phyloP scores from a whole-genome alignment of 1,139 yeast genomes.

The Yarrowia galli region DNA sequence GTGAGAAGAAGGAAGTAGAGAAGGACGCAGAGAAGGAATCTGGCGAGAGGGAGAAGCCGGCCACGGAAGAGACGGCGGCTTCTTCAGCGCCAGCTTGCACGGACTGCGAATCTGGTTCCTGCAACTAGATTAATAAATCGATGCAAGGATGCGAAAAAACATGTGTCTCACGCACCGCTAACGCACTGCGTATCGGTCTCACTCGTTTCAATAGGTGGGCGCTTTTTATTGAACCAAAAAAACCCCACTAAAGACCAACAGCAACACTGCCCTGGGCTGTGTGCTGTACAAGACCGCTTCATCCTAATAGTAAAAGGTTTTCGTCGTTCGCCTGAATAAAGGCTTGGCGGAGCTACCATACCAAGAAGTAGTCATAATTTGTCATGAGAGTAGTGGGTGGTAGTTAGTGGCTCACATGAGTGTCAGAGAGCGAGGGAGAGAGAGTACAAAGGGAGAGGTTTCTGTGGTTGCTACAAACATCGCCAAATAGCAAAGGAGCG shows the following conservation, averaged over 20 bases:
- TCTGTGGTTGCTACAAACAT: too few relatives aligned
- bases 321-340: background rate
- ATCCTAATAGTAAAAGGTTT: background rate
- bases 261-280: conserved; percentile 36
- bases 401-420: too few relatives aligned
- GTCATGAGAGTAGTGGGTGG: background rate
- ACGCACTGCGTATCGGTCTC: conserved; percentile 1
- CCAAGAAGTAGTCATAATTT: conserved; percentile 1
- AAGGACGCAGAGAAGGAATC: background rate
- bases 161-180: conserved; percentile 18
- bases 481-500: background rate
- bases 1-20: background rate
- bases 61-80: background rate
- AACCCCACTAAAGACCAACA: background rate
- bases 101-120: background rate
- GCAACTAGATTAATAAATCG: background rate
- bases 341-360: conserved; percentile 2
- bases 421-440: too few relatives aligned
- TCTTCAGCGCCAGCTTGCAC: background rate
- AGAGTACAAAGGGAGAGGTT: too few relatives aligned
- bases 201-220: conserved; percentile 5
- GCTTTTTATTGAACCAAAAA: background rate
- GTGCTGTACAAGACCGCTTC: background rate
- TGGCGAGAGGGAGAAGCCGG: background rate
- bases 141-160: background rate